A percentile compares a stretch with the other conserved stretches of the same genome.
These are phyloP conservation scores for Sclerotinia borealis DNA, from an alignment of 2,329 filamentous ascomycete genomes.

Conservation along the genomic window DNA sequence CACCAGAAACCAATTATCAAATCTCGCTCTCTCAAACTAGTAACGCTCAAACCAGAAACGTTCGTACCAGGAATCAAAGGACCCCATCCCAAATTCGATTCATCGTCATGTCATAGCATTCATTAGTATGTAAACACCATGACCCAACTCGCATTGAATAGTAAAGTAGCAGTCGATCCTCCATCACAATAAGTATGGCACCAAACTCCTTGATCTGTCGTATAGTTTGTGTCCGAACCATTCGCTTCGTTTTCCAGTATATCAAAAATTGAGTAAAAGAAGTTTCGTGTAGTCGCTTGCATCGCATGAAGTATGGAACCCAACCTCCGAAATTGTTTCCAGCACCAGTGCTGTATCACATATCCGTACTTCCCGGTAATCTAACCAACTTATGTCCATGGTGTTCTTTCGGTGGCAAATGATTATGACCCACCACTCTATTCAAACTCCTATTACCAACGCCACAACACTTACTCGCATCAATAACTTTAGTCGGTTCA, in stretches of 20 bases:
- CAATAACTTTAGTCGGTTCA: constrained; percentile 52
- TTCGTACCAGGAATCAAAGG: too few relatives aligned
- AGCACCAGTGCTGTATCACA: constrained; percentile 14
- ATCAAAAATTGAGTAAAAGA: too few relatives aligned
- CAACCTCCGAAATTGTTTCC: background rate
- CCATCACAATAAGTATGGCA: background rate
- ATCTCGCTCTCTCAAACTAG: background rate
- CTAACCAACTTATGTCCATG: constrained; percentile 28
- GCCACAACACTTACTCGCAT: constrained; percentile 45
- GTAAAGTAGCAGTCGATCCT: background rate
- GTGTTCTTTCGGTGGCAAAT: constrained; percentile 23
- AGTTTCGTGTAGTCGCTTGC: too few relatives aligned
- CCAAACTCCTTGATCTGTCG: background rate
- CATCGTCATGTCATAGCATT: too few relatives aligned
- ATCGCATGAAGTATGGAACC: too few relatives aligned
- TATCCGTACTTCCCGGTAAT: constrained; percentile 27
- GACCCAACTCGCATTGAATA: background rate
- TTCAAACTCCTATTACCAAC: constrained; percentile 37
- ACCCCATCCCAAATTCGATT: background rate
- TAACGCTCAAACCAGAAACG: too few relatives aligned
- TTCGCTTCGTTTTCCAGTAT: too few relatives aligned
- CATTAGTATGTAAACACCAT: background rate
- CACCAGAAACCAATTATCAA: background rate
- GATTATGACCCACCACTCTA: constrained; percentile 34
- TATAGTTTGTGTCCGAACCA: background rate